Percentiles rank a stretch among this genome's conserved stretches.
These are phyloP conservation scores for Dalbergia oliveri DNA, from an alignment of 306 rosid genomes.

Conservation along the genomic window DNA sequence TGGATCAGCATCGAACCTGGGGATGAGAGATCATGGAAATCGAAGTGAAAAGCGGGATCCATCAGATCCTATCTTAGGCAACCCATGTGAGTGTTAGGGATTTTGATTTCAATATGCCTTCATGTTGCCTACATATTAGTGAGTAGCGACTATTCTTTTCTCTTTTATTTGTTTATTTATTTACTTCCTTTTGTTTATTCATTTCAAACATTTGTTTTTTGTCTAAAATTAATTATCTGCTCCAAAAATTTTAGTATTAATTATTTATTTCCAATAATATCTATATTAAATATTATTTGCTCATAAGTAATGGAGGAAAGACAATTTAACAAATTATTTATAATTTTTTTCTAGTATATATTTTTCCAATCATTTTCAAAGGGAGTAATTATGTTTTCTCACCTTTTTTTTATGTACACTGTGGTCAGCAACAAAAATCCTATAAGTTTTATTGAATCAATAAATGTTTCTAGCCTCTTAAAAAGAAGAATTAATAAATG, in stretches of 20 bases:
- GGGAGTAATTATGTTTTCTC: no score
- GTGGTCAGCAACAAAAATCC: conserved; percentile 58
- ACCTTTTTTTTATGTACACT: neutral
- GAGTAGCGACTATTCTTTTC: neutral
- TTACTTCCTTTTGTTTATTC: no score
- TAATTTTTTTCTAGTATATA: no score
- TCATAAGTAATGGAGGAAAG: no score
- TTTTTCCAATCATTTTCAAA: no score
- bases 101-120: conserved; percentile 40
- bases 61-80: conserved; percentile 54
- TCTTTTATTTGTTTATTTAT: conserved; percentile 10
- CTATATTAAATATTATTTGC: no score
- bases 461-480: no score
- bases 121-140: conserved; percentile 16
- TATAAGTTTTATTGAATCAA: neutral
- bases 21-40: conserved; percentile 5
- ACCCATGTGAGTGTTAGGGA: conserved; percentile 58
- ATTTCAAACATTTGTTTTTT: neutral
- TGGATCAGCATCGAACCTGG: conserved; percentile 13
- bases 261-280: no score
- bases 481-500: no score
- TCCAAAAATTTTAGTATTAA: no score
- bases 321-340: no score
- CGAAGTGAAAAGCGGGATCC: neutral
- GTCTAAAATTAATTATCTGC: no score